Evolutionary conservation across 75 land plant species (phyloP), one percentile per base, ranked within the genome.

Genomic region (Sequoiadendron giganteum): DNA sequence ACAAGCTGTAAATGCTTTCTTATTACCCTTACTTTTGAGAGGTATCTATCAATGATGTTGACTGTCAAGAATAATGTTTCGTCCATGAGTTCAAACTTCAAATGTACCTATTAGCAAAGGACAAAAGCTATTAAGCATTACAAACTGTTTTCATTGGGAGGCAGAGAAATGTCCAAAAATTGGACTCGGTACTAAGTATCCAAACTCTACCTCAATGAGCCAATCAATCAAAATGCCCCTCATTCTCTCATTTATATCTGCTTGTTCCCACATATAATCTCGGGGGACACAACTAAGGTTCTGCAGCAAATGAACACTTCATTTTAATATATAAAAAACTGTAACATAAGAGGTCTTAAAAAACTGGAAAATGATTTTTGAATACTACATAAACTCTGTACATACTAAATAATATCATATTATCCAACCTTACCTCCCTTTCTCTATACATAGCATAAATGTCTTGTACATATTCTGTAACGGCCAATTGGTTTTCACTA

Each of bases 1-100:
- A 97, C 99, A 47, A 97, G 90, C 84, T 97, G 99, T 54, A 97
- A 95, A 82, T 96, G 91, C 90, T 96, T 97, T 79, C 99, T 93
- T 32, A 92, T 86, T 19, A 96, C 96, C 3, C 72, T 88, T 81
- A 93, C 94, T 2, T 87, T 70, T 18, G 90, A 89, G 55, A 97
- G 83, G 85, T 94, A 97, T 85, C 98, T 85, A 83, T 97, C 99
- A 85, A 97, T 95, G 0, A 97, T 87, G 82, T 94, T 96, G 36
- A 94, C 94, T 0, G 98, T 97, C 78, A 97, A 88, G 83, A 88
- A 97, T 65, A 97, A 87, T 0, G 96, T 97, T 89, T 97, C 99
- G 3, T 95, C 96, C 97, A 95, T 93, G 16, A 97, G 89, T 68
- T 96, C 93, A 87, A 97, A 97, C 82, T 95, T 97, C 90, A 94